Evolutionary conservation across 2,329 filamentous ascomycete genomes (phyloP).

Genomic region (Ophiostoma australiae): DNA sequence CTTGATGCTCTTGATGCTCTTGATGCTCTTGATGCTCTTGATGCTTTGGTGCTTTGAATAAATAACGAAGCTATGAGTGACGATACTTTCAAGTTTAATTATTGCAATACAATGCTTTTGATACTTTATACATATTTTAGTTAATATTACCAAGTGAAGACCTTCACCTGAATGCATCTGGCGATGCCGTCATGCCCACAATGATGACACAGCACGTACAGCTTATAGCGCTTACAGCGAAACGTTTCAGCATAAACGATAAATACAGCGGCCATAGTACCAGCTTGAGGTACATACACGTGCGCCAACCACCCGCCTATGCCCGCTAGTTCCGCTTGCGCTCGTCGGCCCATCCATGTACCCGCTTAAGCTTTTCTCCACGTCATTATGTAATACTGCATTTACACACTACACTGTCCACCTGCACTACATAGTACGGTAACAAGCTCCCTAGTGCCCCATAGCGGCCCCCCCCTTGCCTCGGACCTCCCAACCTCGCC

Average conservation of each 20-base stretch:
- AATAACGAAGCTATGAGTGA: not conserved
- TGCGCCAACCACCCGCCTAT: not conserved
- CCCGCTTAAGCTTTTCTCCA: constrained; percentile 5
- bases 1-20: not conserved
- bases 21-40: not conserved
- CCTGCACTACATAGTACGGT: no score
- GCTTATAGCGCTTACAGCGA: not conserved
- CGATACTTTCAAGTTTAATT: not conserved
- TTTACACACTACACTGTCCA: no score
- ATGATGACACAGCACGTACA: not conserved
- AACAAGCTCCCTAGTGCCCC: not conserved
- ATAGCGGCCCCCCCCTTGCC: not conserved
- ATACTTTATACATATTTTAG: no score
- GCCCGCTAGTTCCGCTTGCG: not conserved
- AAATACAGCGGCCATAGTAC: not conserved
- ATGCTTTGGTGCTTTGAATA: not conserved
- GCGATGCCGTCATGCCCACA: not conserved
- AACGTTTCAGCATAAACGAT: not conserved
- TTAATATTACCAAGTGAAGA: not conserved
- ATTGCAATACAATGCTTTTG: not conserved
- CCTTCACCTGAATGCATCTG: not conserved
- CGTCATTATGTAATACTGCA: constrained; percentile 9
- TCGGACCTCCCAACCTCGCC: constrained; percentile 9
- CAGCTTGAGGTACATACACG: not conserved
- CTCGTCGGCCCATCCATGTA: not conserved